These are phyloP conservation scores for Calocybe indica DNA, from an alignment of 768 basidiomycete species.

Conservation along the genomic window DNA sequence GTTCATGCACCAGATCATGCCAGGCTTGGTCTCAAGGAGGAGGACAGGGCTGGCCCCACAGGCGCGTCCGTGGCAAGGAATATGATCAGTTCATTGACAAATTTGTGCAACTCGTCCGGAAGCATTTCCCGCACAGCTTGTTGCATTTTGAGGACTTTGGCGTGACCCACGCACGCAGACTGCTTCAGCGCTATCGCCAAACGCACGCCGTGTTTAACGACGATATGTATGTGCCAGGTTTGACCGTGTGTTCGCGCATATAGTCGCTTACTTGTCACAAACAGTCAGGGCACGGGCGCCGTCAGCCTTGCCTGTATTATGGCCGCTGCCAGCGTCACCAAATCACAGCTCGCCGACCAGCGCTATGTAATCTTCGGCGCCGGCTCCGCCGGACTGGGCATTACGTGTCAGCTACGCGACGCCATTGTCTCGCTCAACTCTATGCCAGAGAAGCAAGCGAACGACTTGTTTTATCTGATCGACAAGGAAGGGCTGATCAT, in stretches of 20 bases:
- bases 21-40: background rate
- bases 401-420: conserved; percentile 69
- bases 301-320: conserved; percentile 68
- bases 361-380: conserved; percentile 76
- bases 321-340: conserved; percentile 64
- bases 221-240: conserved; percentile 50
- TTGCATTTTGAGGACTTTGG: conserved; percentile 88
- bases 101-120: conserved; percentile 73
- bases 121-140: conserved; percentile 58
- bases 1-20: background rate
- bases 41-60: conserved; percentile 63
- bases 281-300: conserved; percentile 70
- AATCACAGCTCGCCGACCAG: conserved; percentile 61
- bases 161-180: conserved; percentile 63
- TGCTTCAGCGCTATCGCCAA: conserved; percentile 57
- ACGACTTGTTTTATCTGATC: conserved; percentile 62
- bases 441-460: conserved; percentile 51
- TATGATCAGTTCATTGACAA: conserved; percentile 79
- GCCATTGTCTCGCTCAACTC: conserved; percentile 59
- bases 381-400: conserved; percentile 79
- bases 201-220: conserved; percentile 79
- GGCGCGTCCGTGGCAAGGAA: conserved; percentile 62
- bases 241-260: too few species aligned
- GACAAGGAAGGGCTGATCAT: conserved; percentile 65
- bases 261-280: background rate